Base-by-base conservation (phyloP, 139 green algal genomes). In the Chloropicon primus region DNA sequence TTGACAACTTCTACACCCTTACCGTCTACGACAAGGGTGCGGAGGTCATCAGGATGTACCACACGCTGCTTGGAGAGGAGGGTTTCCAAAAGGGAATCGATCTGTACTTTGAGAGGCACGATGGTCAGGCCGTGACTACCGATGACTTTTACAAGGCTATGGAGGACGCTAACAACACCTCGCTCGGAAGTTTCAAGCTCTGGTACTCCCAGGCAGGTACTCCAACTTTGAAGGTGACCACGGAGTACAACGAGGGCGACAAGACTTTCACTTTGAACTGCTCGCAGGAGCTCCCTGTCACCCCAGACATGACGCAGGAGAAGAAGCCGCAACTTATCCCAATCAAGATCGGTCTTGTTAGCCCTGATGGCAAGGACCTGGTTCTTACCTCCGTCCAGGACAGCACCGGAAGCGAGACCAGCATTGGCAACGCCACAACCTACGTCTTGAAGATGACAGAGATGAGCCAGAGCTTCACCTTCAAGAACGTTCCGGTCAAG, bases 1-100 rank as follows among this genome's bases (percentile, higher is more conserved):
- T 98, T 92, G 94, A 98, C 88, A 99, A 99, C 91, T 99, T 99
- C 85, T 99, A 99, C 87, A 98, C 95, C 1, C 77, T 93, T 24
- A 92, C 88, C 22, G 84, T 90, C 26, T 87, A 89, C 75, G 80
- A 89, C 75, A 85, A 91, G 86, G 92, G 93, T 28, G 88, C 92
- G 17, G 93, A 97, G 85, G 87, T 97, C 23, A 83, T 98, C 26
- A 85, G 91, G 5, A 86, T 98, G 87, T 97, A 97, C 81, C 76
- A 93, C 78, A 95, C 93, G 21, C 81, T 99, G 76, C 89, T 99
- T 73, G 95, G 95, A 79, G 87, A 90, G 79, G 88, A 91, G 10
- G 94, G 95, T 29, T 99, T 99, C 92, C 86, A 94, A 53, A 92
- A 92, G 77, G 93, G 94, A 77, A 97, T 98, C 91, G 94, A 98